Evolutionary conservation across 2,329 filamentous ascomycete genomes (phyloP), one percentile per base, ranked within the genome.

Genomic region (Gyromitra esculenta): DNA sequence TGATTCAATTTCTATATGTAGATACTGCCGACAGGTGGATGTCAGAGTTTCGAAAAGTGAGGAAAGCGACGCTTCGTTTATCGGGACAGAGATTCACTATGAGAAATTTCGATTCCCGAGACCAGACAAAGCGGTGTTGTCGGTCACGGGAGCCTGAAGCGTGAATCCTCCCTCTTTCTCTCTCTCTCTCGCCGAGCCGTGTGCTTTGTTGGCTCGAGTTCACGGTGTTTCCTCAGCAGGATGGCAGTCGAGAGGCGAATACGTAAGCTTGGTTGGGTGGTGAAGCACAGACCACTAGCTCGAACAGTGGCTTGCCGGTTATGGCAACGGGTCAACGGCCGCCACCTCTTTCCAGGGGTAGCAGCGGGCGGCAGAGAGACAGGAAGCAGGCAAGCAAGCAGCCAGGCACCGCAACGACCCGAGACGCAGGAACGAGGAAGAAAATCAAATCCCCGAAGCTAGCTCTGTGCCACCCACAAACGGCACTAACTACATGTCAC

Each of bases 371-470:
- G 41, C 59, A 63, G 68, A 35, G 41, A 41, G 18, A 21, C 18
- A 21, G 18, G 18, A 21, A 21, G 18, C 18, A 21, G 18, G 18
- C 52, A 52, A 18, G 25, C 25, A 18, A 52, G 48, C 45, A 39
- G 9, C 41, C 41, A 9, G 41, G 15, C 41, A 60, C 35, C 70
- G 25, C 25, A 31, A 31, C 25, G 25, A 31, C 25, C 50, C 48
- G 57, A 70, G 57, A 75, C 52, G 72, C 72, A 75, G 72, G 72
- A 75, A 74, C 70, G 62, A 15, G 35, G 62, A 21, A 48, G 62
- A 57, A 39, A 25, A 67, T 52, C 71, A 62, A 67, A 73, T 60
- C 70, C 71, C 41, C 56, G 37, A 31, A 37, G 39, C 15, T 48
- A 18, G 31, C 18, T 52, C 57, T 71, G 68, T 64, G 45, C 57